Percentiles rank a stretch among this genome's conserved stretches.
These are phyloP conservation scores for Colletotrichum simmondsii DNA, from an alignment of 2,329 filamentous ascomycete genomes.

Conservation along the genomic window DNA sequence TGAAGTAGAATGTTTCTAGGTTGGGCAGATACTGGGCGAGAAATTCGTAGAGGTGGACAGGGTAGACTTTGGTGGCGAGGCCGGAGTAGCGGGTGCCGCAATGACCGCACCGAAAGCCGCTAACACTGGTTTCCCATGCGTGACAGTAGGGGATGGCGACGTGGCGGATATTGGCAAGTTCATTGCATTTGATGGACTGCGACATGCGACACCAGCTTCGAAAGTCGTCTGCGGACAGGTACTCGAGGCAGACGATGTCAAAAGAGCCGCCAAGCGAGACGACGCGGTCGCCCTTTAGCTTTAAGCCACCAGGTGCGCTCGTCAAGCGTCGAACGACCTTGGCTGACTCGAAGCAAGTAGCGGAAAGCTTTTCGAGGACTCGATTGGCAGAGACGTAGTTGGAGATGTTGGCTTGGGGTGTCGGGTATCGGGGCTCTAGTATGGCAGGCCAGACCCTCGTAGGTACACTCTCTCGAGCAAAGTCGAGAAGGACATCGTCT, in stretches of 20 bases:
- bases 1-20: conserved; percentile 55
- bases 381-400: conserved; percentile 43
- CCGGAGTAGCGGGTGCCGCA: conserved; percentile 47
- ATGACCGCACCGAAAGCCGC: conserved; percentile 40
- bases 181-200: conserved; percentile 40
- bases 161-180: conserved; percentile 47
- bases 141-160: conserved; percentile 55
- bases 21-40: conserved; percentile 52
- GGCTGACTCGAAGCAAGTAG: conserved; percentile 25
- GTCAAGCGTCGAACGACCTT: conserved; percentile 15
- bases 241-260: conserved; percentile 49
- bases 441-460: conserved; percentile 33
- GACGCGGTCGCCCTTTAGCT: conserved; percentile 40
- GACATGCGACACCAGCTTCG: conserved; percentile 41
- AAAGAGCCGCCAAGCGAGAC: conserved; percentile 42
- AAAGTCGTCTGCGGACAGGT: conserved; percentile 43
- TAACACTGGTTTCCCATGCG: conserved; percentile 49
- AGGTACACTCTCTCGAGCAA: conserved; percentile 36
- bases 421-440: conserved; percentile 41
- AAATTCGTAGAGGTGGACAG: conserved; percentile 56
- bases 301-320: conserved; percentile 36
- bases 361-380: conserved; percentile 24
- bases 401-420: conserved; percentile 45
- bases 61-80: conserved; percentile 43
- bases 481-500: conserved; percentile 36